Percentiles rank a stretch among this genome's conserved stretches.
These are phyloP conservation scores for Exophiala aquamarina DNA, from an alignment of 2,329 filamentous ascomycete species.

Conservation along the genomic window DNA sequence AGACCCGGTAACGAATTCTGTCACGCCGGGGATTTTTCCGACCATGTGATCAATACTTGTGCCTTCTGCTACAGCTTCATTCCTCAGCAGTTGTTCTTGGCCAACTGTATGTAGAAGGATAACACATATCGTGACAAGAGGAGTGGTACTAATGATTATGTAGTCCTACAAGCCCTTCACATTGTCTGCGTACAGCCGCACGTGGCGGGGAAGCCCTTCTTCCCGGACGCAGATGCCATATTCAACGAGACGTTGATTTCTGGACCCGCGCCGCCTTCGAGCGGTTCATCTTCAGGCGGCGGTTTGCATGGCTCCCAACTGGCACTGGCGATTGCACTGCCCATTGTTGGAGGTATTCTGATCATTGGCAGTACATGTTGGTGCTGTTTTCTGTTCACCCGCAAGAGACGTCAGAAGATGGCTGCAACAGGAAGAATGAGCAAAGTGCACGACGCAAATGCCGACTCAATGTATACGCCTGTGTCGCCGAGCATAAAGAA, in stretches of 20 bases:
- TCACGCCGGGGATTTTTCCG: conserved; percentile 37
- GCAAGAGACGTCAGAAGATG: conserved; percentile 40
- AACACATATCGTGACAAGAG: not conserved
- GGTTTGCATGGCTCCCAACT: conserved; percentile 32
- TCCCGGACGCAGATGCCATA: conserved; percentile 40
- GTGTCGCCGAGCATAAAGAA: conserved; percentile 16
- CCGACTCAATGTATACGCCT: conserved; percentile 19
- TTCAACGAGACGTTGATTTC: conserved; percentile 37
- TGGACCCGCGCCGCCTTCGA: conserved; percentile 27
- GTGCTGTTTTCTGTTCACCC: conserved; percentile 45
- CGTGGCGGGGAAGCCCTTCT: conserved; percentile 36
- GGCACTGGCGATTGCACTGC: conserved; percentile 43
- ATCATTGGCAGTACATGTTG: conserved; percentile 33
- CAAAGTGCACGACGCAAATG: conserved; percentile 24
- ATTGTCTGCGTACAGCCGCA: conserved; percentile 46
- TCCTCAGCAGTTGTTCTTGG: conserved; percentile 39
- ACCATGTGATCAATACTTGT: conserved; percentile 43
- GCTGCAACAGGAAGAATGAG: conserved; percentile 27
- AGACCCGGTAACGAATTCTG: conserved; percentile 39
- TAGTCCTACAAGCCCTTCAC: conserved; percentile 47
- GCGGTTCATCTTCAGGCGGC: conserved; percentile 20
- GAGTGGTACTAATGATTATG: not conserved
- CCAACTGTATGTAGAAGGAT: conserved; percentile 41
- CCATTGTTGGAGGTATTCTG: conserved; percentile 43
- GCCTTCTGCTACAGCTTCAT: conserved; percentile 45